Conservation (phyloP, 2,329 filamentous ascomycete genomes). For the Sporothrix dimorphospora region DNA sequence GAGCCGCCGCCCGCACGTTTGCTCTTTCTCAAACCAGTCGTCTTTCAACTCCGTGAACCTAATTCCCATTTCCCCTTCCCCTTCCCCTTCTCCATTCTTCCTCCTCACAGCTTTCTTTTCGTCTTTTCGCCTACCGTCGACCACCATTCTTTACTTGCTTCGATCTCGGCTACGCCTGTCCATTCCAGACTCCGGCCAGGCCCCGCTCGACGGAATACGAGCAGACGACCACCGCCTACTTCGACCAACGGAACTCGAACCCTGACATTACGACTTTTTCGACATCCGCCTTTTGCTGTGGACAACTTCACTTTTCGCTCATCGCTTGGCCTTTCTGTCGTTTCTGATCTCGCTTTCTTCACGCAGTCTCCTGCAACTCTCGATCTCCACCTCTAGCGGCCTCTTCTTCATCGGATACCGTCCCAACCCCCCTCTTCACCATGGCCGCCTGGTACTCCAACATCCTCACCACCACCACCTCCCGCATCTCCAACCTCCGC, state of each 20-base stretch:
- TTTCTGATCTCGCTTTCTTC: not conserved
- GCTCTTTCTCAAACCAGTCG: not conserved
- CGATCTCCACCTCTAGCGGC: not conserved
- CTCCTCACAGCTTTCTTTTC: not conserved
- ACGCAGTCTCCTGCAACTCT: not conserved
- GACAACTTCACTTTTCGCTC: not conserved
- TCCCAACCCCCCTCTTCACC: constrained; percentile 33
- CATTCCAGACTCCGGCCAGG: not conserved
- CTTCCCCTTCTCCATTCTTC: not conserved
- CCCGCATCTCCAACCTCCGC: constrained; percentile 66
- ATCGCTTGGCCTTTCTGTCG: not conserved
- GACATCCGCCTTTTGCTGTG: not conserved
- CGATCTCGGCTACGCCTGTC: not conserved
- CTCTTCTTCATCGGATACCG: too few species aligned
- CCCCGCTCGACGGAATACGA: not conserved
- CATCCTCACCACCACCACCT: constrained; percentile 66
- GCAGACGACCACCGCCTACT: not conserved
- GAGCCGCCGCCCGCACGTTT: not conserved
- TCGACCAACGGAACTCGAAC: not conserved
- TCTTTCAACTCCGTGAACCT: not conserved
- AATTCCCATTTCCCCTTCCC: not conserved
- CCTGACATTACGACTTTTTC: not conserved
- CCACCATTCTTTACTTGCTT: not conserved
- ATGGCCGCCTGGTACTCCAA: constrained; percentile 86
- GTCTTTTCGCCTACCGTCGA: not conserved